Evolutionary conservation across 257 asterid genomes (phyloP).

Genomic region (Pogostemon cablin): DNA sequence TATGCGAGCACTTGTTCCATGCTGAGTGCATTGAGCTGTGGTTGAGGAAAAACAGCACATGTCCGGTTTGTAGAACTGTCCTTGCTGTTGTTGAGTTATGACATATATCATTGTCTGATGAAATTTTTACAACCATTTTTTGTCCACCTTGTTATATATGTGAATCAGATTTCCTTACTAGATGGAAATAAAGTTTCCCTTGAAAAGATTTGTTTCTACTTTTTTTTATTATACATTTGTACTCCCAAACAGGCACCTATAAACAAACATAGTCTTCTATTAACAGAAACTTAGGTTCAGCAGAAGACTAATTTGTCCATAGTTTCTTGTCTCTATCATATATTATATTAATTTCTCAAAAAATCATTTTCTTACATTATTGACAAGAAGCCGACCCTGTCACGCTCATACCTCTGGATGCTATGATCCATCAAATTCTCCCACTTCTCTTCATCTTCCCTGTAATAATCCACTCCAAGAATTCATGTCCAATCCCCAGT

Average conservation of each 20-base stretch:
- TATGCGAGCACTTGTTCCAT: constrained; percentile 37
- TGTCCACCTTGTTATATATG: background rate
- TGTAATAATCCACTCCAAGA: constrained; percentile 33
- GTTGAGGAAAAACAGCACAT: constrained; percentile 27
- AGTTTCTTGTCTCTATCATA: constrained; percentile 32
- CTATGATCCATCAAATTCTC: constrained; percentile 15
- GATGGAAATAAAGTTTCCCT: no score
- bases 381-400: constrained; percentile 22
- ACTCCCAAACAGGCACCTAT: background rate
- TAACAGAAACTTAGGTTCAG: background rate
- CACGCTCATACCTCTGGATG: background rate
- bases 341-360: constrained; percentile 12
- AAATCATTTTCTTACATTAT: constrained; percentile 27
- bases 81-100: background rate
- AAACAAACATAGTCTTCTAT: constrained; percentile 1
- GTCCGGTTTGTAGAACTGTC: constrained; percentile 40
- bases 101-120: background rate
- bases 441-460: constrained; percentile 33
- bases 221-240: background rate
- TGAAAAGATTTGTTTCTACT: background rate
- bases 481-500: constrained; percentile 34
- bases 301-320: constrained; percentile 33
- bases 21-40: constrained; percentile 36
- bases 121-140: background rate
- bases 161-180: no score